Evolutionary conservation across 148 eudicot genomes (phyloP).

Genomic region (Rhododendron williamsianum): DNA sequence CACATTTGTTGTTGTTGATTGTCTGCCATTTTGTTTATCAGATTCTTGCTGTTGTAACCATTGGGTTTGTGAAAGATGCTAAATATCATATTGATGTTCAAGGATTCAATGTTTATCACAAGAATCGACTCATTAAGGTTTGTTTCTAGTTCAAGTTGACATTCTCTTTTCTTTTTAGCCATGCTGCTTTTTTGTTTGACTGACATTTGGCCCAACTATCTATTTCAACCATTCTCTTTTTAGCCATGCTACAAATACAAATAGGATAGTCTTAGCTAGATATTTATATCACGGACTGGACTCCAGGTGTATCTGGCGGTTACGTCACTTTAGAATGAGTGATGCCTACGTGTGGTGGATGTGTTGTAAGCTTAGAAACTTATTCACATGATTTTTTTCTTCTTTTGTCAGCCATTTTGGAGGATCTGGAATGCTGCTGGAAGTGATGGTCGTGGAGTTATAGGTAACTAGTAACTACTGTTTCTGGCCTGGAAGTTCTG

Average conservation of each 20-base stretch:
- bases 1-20: conserved; percentile 1
- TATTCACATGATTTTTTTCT: conserved; percentile 3
- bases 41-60: conserved; percentile 76
- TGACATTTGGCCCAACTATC: neutral
- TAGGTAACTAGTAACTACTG: conserved; percentile 52
- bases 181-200: neutral
- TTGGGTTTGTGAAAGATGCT: conserved; percentile 97
- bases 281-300: neutral
- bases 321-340: neutral
- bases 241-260: neutral
- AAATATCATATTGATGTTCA: conserved; percentile 83
- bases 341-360: neutral
- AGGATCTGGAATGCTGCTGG: conserved; percentile 98
- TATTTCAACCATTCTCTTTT: neutral
- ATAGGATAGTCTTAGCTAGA: neutral
- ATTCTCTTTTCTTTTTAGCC: neutral
- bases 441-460: conserved; percentile 97
- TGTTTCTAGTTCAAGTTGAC: conserved; percentile 10
- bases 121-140: conserved; percentile 94
- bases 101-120: conserved; percentile 97
- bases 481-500: neutral
- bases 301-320: neutral
- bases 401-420: conserved; percentile 79
- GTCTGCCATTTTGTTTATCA: conserved; percentile 22
- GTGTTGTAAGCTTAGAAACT: neutral